These are phyloP conservation scores for Boletellus ananiceps DNA, from an alignment of 768 basidiomycete genomes.

Conservation along the genomic window DNA sequence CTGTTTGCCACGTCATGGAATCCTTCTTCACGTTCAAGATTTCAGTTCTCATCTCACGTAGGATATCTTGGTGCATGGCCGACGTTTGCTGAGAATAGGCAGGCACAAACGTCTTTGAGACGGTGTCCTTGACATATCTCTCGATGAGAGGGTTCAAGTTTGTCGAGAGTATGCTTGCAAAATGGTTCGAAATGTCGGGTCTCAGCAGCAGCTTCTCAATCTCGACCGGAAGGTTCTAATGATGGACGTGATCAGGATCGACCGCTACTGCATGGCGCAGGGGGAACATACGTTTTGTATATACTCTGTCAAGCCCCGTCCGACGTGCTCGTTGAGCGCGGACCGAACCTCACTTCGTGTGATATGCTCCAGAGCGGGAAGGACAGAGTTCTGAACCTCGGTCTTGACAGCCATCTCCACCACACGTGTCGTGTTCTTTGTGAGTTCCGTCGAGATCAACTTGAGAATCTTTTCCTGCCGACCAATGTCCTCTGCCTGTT, in stretches of 20 bases:
- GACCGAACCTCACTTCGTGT: constrained; percentile 77
- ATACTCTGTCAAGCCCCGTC: constrained; percentile 64
- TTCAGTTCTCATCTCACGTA: constrained; percentile 70
- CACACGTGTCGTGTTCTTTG: constrained; percentile 81
- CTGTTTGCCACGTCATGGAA: constrained; percentile 75
- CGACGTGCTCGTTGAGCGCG: constrained; percentile 74
- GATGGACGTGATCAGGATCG: constrained; percentile 4
- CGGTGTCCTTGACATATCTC: constrained; percentile 74
- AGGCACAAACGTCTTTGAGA: constrained; percentile 70
- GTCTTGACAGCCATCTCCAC: constrained; percentile 86
- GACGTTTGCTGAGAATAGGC: constrained; percentile 72
- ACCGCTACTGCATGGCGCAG: background rate
- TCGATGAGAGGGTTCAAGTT: constrained; percentile 75
- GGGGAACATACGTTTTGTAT: constrained; percentile 58
- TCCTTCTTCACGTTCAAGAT: constrained; percentile 77
- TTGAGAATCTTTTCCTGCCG: constrained; percentile 89
- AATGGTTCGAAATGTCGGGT: constrained; percentile 71
- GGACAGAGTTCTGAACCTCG: constrained; percentile 79
- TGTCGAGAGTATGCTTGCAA: constrained; percentile 68
- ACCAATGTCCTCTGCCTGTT: constrained; percentile 75
- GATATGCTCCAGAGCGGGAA: constrained; percentile 78
- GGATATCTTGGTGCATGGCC: constrained; percentile 73
- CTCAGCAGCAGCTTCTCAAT: constrained; percentile 74
- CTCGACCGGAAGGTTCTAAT: constrained; percentile 69
- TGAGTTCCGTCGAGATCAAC: constrained; percentile 81